Conservation (phyloP, 2,329 filamentous ascomycete genomes). For the Ophiostoma australiae region DNA sequence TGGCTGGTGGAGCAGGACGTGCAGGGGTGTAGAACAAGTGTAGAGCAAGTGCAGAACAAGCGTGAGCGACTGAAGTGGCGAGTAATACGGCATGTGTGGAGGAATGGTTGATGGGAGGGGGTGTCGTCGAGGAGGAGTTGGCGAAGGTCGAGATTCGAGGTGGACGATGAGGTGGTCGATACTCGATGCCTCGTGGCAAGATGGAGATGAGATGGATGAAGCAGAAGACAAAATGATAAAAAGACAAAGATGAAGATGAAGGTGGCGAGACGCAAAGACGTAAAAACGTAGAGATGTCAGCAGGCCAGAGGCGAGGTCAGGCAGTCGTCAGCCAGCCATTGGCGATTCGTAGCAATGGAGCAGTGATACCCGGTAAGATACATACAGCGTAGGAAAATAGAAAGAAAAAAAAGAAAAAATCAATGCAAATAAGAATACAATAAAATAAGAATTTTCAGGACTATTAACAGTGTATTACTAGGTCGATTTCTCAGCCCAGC, state of each 20-base stretch:
- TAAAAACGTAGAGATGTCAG: no score
- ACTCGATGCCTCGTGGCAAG: neutral
- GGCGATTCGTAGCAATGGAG: no score
- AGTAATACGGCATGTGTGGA: neutral
- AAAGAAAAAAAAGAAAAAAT: neutral
- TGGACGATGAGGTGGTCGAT: neutral
- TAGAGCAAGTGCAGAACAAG: neutral
- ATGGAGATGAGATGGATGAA: neutral
- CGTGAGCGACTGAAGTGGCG: neutral
- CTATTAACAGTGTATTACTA: neutral
- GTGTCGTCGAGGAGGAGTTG: neutral
- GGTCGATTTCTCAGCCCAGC: neutral
- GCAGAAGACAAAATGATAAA: no score
- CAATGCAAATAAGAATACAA: neutral
- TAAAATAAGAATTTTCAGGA: conserved; percentile 1
- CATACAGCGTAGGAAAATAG: neutral
- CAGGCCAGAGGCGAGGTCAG: neutral
- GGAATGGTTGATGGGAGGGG: neutral
- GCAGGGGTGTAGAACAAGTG: conserved; percentile 1
- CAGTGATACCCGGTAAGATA: no score
- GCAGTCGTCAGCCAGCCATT: neutral
- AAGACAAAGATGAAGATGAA: neutral
- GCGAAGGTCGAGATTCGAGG: no score
- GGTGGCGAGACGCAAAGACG: no score
- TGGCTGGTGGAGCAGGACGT: conserved; percentile 5